Base-by-base conservation (phyloP, 306 rosid genomes). In the Echinosophora koreensis region DNA sequence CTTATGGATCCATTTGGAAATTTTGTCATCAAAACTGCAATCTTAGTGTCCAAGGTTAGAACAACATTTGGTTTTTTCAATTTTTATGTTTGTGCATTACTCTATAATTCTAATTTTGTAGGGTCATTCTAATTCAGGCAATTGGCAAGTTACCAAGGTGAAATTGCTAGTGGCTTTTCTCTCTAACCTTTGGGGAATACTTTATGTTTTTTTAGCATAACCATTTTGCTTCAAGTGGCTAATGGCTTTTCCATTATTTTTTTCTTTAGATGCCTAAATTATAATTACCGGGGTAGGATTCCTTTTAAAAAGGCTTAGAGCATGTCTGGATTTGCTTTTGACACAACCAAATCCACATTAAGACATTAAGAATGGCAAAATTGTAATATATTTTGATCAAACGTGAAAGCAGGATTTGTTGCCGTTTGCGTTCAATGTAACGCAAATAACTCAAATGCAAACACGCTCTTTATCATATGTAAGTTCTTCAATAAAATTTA, bases 1-100 rank as follows among this genome's bases (percentile, higher is more conserved):
- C 82, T 87, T 39, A 63, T 68, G 15, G 85, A 89, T 71, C 85
- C 84, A 12, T 89, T 16, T 15, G 93, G 89, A 49, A 89, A 89
- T 80, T 89, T 57, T 78, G 93, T 89, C 71, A 54, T 87, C 67
- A 77, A 84, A 77, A 67, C 88, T 0, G 91, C 91, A 57, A 16
- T 87, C 18, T 4, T 8, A 13, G 86, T 77, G 3, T 85, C 88
- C 12, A 73, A 83, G 91, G 93, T 89, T 42, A 58, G 88, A 22
- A 42, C 34, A 10, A 50, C 5, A 2, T 28, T 42, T 41, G 17
- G 3, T 1, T 11, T 60, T 41, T 1, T 28, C 8, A 16, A 5
- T 50, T 35, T 8, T 16, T 57, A 8, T 46, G 30, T 55, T 16
- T 47, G 41, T 50, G 17, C 52, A 78, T 35, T 73, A 27, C 38